These are phyloP conservation scores for Dactylellina leptospora DNA, from an alignment of 2,329 filamentous ascomycete species.

Conservation along the genomic window DNA sequence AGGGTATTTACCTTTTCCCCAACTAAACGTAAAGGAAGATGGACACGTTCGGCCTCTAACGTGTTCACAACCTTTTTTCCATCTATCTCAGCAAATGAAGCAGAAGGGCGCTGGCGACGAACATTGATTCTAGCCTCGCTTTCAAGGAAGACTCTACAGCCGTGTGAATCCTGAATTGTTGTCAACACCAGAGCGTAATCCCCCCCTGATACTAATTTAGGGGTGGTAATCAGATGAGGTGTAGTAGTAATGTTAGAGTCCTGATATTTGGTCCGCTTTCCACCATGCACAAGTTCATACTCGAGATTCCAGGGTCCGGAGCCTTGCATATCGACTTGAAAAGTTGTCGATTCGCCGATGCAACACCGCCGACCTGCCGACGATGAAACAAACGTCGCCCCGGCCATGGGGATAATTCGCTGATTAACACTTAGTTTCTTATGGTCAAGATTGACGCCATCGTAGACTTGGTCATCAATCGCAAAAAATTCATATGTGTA, in stretches of 20 bases:
- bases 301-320: conserved; percentile 88
- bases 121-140: conserved; percentile 87
- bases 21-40: conserved; percentile 82
- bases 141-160: conserved; percentile 85
- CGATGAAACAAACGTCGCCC: conserved; percentile 75
- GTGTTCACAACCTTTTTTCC: conserved; percentile 78
- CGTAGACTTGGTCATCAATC: conserved; percentile 84
- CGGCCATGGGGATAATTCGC: conserved; percentile 84
- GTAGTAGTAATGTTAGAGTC: conserved; percentile 71
- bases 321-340: conserved; percentile 78
- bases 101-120: conserved; percentile 85
- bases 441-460: conserved; percentile 70
- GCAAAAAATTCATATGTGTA: conserved; percentile 86
- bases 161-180: conserved; percentile 83
- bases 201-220: conserved; percentile 78
- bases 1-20: conserved; percentile 69
- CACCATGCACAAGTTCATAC: conserved; percentile 90
- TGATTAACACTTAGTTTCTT: conserved; percentile 76
- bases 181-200: conserved; percentile 88
- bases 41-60: conserved; percentile 77
- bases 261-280: conserved; percentile 77
- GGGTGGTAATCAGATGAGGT: conserved; percentile 77
- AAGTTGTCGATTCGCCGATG: conserved; percentile 79
- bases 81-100: conserved; percentile 83
- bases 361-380: conserved; percentile 73